Percentiles rank a stretch among this genome's conserved stretches.
Conservation (phyloP, 306 rosid genomes). For the Luffa aegyptiaca region DNA sequence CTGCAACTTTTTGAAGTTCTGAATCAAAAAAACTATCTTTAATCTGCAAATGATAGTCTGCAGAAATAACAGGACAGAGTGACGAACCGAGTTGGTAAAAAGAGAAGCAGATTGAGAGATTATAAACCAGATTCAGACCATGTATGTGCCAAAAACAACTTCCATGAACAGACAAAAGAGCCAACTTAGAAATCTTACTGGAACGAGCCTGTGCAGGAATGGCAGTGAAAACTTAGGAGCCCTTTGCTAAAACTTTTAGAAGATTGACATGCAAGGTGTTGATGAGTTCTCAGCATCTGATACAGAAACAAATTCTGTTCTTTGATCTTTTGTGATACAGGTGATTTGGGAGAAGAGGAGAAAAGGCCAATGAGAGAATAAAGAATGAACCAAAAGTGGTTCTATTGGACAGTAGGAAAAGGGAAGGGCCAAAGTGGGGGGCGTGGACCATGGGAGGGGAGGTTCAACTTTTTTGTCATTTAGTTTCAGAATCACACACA, state of each 20-base stretch:
- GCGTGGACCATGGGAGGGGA: neutral
- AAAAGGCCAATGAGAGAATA: neutral
- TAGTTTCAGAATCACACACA: neutral
- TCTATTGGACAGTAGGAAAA: neutral
- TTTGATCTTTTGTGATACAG: neutral
- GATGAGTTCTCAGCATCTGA: neutral
- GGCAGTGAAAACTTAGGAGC: neutral
- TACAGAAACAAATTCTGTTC: neutral
- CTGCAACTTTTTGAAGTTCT: conserved; percentile 7
- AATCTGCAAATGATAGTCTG: neutral
- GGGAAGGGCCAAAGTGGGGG: neutral
- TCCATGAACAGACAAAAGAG: neutral
- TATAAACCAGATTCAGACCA: neutral
- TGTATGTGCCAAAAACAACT: neutral
- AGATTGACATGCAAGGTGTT: neutral
- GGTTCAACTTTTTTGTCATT: neutral
- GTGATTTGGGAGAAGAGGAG: neutral
- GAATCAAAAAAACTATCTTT: neutral
- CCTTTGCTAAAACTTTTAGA: neutral
- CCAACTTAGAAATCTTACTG: neutral
- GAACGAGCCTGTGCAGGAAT: neutral
- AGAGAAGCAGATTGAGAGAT: neutral
- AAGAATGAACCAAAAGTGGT: neutral
- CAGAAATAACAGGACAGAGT: neutral
- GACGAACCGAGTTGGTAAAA: neutral